Evolutionary conservation across 2,329 filamentous ascomycete species (phyloP).

Genomic region (Aspergillus piperis): DNA sequence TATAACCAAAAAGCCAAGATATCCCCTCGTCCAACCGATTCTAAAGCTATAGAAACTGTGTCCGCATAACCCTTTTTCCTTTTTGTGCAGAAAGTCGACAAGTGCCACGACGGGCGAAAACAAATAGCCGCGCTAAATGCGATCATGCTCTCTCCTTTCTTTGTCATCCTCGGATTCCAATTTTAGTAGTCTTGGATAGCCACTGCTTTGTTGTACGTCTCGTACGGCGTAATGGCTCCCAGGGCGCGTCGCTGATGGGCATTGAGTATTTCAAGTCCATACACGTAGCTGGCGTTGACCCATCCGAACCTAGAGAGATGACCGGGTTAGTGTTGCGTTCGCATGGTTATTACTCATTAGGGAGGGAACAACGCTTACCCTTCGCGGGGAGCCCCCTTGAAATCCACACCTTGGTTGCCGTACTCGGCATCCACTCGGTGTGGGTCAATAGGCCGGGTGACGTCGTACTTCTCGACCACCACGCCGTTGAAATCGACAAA

Average conservation of each 20-base stretch:
- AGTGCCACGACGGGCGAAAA: background rate
- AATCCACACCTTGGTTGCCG: slow-evolving; percentile 92
- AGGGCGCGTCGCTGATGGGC: slow-evolving; percentile 87
- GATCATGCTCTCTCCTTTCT: background rate
- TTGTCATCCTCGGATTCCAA: background rate
- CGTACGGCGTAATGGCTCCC: slow-evolving; percentile 82
- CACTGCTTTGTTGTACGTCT: slow-evolving; percentile 72
- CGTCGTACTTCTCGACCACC: slow-evolving; percentile 98
- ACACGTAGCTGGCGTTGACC: slow-evolving; percentile 98
- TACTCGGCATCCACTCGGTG: slow-evolving; percentile 97
- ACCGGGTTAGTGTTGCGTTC: slow-evolving; percentile 6
- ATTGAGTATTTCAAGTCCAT: slow-evolving; percentile 83
- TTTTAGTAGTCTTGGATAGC: slow-evolving; percentile 35
- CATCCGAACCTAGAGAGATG: slow-evolving; percentile 75
- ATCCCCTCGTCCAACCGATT: background rate
- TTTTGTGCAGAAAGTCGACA: background rate
- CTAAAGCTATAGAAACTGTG: background rate
- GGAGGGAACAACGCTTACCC: slow-evolving; percentile 64
- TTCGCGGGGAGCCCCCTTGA: slow-evolving; percentile 93
- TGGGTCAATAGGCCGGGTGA: slow-evolving; percentile 84
- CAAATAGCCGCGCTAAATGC: background rate
- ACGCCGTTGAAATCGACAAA: slow-evolving; percentile 99
- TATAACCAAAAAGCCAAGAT: background rate
- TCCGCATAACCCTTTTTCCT: background rate
- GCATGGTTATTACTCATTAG: background rate